phyloP scores from a whole-genome alignment of 768 basidiomycete genomes.

The Kwoniella bestiolae region DNA sequence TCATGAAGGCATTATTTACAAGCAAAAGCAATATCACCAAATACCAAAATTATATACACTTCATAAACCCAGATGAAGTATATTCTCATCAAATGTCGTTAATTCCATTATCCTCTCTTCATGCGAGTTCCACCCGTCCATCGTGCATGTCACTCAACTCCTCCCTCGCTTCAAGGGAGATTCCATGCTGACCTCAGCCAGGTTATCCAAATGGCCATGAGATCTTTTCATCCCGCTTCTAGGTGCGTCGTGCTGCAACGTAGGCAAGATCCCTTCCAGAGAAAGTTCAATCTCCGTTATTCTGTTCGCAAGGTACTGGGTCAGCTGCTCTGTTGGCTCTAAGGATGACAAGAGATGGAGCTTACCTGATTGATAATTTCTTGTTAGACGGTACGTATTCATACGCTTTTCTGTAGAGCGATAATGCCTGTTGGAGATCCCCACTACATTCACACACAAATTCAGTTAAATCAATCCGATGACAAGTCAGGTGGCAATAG shows the following conservation, averaged over 20 bases:
- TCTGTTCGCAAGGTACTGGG: background rate
- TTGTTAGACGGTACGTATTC: slow-evolving; percentile 82
- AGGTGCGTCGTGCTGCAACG: too few species aligned
- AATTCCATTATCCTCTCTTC: too few species aligned
- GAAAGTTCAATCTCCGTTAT: slow-evolving; percentile 36
- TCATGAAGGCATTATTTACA: too few species aligned
- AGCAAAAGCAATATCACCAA: too few species aligned
- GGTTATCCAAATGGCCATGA: slow-evolving; percentile 5
- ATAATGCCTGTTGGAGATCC: slow-evolving; percentile 77
- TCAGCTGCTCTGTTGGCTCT: too few species aligned
- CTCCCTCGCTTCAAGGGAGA: slow-evolving; percentile 12
- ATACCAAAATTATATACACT: too few species aligned
- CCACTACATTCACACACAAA: slow-evolving; percentile 61
- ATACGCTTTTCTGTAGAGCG: slow-evolving; percentile 80
- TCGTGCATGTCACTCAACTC: background rate
- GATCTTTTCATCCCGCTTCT: slow-evolving; percentile 21
- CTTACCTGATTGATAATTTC: slow-evolving; percentile 86
- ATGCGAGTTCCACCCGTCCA: too few species aligned
- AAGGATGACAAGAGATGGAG: slow-evolving; percentile 41
- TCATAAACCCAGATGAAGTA: too few species aligned
- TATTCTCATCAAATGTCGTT: too few species aligned
- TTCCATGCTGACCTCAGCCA: slow-evolving; percentile 17
- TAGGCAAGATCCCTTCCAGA: slow-evolving; percentile 30
- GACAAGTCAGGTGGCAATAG: slow-evolving; percentile 1
- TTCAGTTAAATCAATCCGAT: background rate